Evolutionary conservation across 345 rosid species (phyloP).

Genomic region (Aquilaria yunnanensis): DNA sequence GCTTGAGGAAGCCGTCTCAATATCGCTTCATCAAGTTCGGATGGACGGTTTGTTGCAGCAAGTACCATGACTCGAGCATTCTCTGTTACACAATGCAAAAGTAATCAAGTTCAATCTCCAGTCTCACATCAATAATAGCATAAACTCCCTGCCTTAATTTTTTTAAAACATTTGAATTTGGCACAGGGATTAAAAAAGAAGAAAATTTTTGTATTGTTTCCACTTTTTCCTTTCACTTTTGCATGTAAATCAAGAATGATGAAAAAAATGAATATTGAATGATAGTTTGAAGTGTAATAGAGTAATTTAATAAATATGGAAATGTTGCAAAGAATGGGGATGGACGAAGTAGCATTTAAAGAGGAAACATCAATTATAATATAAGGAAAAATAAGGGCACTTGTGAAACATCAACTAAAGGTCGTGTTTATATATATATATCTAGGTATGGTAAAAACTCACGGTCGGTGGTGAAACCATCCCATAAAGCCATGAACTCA

Average conservation of each 20-base stretch:
- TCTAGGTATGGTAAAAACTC: constrained; percentile 29
- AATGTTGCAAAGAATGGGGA: background rate
- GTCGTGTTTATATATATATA: background rate
- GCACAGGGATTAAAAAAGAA: too few relatives aligned
- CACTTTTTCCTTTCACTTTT: too few relatives aligned
- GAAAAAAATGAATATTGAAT: too few relatives aligned
- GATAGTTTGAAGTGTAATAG: too few relatives aligned
- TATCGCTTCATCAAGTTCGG: constrained; percentile 98
- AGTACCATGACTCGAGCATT: constrained; percentile 97
- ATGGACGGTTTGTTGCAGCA: constrained; percentile 96
- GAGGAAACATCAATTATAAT: too few relatives aligned
- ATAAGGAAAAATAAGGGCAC: too few relatives aligned
- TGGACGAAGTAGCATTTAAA: too few relatives aligned
- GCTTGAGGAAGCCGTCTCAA: constrained; percentile 93
- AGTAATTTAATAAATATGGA: background rate
- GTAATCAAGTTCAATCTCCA: constrained; percentile 5
- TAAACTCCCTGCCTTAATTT: background rate
- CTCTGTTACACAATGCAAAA: constrained; percentile 35
- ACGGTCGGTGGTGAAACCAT: constrained; percentile 97
- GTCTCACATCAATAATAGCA: too few relatives aligned
- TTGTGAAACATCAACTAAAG: too few relatives aligned
- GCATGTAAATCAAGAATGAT: too few relatives aligned
- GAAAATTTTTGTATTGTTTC: too few relatives aligned
- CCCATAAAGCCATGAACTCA: constrained; percentile 99
- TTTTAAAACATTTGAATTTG: too few relatives aligned